Base-by-base conservation (phyloP, 2,329 filamentous ascomycete genomes). In the Aspergillus ibericus region DNA sequence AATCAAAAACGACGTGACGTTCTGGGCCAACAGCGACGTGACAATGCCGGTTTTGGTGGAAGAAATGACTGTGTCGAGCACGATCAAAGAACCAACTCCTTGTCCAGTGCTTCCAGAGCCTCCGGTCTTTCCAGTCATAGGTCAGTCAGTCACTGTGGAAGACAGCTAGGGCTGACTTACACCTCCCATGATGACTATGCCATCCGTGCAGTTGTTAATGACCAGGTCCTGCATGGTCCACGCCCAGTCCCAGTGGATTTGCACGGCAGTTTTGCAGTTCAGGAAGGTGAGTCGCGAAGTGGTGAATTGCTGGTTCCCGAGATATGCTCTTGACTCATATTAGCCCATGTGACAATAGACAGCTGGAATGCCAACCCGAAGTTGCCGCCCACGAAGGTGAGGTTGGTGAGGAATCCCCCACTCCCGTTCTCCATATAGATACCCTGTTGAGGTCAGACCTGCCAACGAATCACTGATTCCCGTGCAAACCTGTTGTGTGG, bases 231-330 rank as follows among this genome's bases (percentile, higher is more conserved):
- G 78, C 64, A 80, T 82, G 0, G 79, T 82, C 79, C 79, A 87
- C 0, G 80, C 81, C 84, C 84, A 87, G 57, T 84, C 79, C 83
- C 83, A 87, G 10, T 82, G 68, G 57, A 83, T 76, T 25, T 82
- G 77, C 38, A 87, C 80, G 1, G 83, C 83, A 0, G 82, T 86
- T 0, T 76, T 72, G 32, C 75, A 79, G 35, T 78, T 75, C 34
- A 80, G 72, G 68, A 86, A 85, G 0, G 75, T 78, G 5, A 87
- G 64, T 48, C 83, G 81, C 2, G 79, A 77, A 16, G 81, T 82
- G 0, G 84, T 88, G 61, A 83, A 84, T 60, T 89, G 87, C 73
- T 90, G 86, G 59, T 81, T 85, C 12, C 86, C 85, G 59, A 85
- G 52, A 36, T 64, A 65, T 4, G 62, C 63, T 5, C 63, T 63